A percentile compares a stretch with the other conserved stretches of the same genome.
Conservation (phyloP, 805 yeast species). For the Metschnikowia proteae region DNA sequence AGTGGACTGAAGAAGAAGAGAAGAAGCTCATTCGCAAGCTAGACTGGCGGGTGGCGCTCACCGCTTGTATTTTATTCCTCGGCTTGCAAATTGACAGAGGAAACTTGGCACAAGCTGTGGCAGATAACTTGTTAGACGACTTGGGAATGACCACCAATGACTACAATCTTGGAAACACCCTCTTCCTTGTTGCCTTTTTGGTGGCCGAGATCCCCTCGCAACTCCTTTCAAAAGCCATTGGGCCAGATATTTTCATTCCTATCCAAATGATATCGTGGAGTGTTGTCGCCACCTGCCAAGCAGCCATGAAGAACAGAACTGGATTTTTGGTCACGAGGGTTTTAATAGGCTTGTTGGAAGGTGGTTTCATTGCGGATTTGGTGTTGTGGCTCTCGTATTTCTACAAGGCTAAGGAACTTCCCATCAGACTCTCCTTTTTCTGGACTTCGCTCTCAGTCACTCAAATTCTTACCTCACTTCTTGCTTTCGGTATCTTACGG, state of each 20-base stretch:
- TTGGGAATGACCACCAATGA: constrained; percentile 52
- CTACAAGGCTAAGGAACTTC: constrained; percentile 55
- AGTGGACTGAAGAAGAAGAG: constrained; percentile 54
- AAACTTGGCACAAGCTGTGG: constrained; percentile 53
- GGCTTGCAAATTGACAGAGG: constrained; percentile 58
- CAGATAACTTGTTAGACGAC: constrained; percentile 54
- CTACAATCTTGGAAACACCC: constrained; percentile 56
- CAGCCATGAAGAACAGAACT: constrained; percentile 35
- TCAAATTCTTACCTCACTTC: constrained; percentile 42
- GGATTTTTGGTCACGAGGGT: constrained; percentile 49
- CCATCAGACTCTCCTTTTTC: constrained; percentile 56
- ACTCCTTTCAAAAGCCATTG: constrained; percentile 57
- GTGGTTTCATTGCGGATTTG: constrained; percentile 57
- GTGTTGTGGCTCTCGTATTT: constrained; percentile 61
- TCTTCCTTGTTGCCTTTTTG: constrained; percentile 50
- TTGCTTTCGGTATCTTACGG: constrained; percentile 50
- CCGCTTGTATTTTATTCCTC: constrained; percentile 58
- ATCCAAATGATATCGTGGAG: constrained; percentile 56
- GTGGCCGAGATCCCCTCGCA: constrained; percentile 64
- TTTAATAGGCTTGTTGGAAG: constrained; percentile 56
- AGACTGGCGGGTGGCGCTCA: constrained; percentile 52
- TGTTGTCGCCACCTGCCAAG: constrained; percentile 51
- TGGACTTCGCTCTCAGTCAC: constrained; percentile 55
- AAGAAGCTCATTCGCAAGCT: constrained; percentile 45
- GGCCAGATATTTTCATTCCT: constrained; percentile 63